Percentiles rank a stretch among this genome's conserved stretches.
Evolutionary conservation across 2,329 filamentous ascomycete genomes (phyloP).

Genomic region (Claviceps sp.): DNA sequence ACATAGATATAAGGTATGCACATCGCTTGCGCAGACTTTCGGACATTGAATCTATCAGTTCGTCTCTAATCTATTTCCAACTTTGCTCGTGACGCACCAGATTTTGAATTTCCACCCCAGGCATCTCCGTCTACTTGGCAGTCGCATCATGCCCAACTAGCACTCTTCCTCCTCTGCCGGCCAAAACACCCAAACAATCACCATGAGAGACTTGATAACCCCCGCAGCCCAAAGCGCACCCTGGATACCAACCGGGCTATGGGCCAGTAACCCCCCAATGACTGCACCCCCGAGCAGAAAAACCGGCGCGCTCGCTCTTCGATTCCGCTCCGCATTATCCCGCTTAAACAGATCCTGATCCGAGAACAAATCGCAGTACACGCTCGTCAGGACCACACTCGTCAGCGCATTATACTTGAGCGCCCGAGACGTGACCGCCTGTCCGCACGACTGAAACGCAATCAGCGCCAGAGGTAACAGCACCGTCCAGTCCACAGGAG

Average conservation of each 20-base stretch:
- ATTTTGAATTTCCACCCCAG: too few species aligned
- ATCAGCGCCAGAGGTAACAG: constrained; percentile 55
- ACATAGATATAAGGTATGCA: too few species aligned
- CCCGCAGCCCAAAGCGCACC: constrained; percentile 48
- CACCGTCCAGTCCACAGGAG: constrained; percentile 40
- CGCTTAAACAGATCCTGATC: constrained; percentile 37
- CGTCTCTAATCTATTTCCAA: too few species aligned
- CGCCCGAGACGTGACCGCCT: constrained; percentile 61
- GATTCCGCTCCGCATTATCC: constrained; percentile 36
- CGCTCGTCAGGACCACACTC: constrained; percentile 67
- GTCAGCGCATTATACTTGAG: constrained; percentile 58
- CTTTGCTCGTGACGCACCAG: too few species aligned
- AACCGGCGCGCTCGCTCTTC: constrained; percentile 34
- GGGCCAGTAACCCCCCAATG: constrained; percentile 34
- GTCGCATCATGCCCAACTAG: neutral
- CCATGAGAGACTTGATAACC: constrained; percentile 40
- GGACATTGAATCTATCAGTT: too few species aligned
- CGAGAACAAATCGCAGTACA: constrained; percentile 70
- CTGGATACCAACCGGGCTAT: constrained; percentile 32
- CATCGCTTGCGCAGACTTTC: too few species aligned
- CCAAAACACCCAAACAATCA: constrained; percentile 49
- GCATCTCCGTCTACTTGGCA: neutral
- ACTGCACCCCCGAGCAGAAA: constrained; percentile 37
- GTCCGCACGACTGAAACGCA: constrained; percentile 65
- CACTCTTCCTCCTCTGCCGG: constrained; percentile 28